phyloP scores from a whole-genome alignment of 192 early-diverging fungal species.

The Coemansia biformis region DNA sequence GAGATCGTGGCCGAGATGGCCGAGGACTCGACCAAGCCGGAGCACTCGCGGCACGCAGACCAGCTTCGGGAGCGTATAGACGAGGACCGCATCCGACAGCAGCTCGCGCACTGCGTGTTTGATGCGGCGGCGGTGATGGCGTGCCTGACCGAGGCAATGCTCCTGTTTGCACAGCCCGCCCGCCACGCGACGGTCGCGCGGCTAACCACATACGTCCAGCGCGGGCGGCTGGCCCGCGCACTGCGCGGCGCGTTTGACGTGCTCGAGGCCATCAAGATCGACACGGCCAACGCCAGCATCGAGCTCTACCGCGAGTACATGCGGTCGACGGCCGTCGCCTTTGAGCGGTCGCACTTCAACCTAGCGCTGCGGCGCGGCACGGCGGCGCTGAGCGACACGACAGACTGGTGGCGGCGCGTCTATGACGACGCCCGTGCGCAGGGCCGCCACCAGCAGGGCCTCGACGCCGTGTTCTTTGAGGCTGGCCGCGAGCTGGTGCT shows the following conservation, averaged over 20 bases:
- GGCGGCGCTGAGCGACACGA: constrained; percentile 18
- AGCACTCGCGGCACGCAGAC: constrained; percentile 30
- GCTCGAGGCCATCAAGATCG: constrained; percentile 57
- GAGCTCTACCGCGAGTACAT: constrained; percentile 63
- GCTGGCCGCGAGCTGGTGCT: constrained; percentile 37
- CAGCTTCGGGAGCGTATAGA: constrained; percentile 54
- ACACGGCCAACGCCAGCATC: constrained; percentile 58
- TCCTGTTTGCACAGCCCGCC: constrained; percentile 63
- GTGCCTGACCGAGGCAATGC: constrained; percentile 60
- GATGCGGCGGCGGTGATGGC: constrained; percentile 54
- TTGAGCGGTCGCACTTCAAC: constrained; percentile 65
- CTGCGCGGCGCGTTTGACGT: constrained; percentile 68
- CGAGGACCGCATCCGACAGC: constrained; percentile 54
- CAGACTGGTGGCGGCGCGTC: constrained; percentile 41
- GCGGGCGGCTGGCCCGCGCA: constrained; percentile 58
- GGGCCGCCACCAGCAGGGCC: constrained; percentile 3
- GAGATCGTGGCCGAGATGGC: constrained; percentile 61
- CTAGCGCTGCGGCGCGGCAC: constrained; percentile 25
- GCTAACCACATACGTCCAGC: constrained; percentile 54
- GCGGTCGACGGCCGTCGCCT: constrained; percentile 59
- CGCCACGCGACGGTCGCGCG: constrained; percentile 60
- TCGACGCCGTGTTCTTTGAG: constrained; percentile 25
- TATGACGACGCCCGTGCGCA: constrained; percentile 8
- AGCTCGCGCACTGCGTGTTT: constrained; percentile 64
- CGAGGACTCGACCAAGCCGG: constrained; percentile 30